Conservation (phyloP, 2,329 filamentous ascomycete genomes). For the Purpureocillium lavendulum region DNA sequence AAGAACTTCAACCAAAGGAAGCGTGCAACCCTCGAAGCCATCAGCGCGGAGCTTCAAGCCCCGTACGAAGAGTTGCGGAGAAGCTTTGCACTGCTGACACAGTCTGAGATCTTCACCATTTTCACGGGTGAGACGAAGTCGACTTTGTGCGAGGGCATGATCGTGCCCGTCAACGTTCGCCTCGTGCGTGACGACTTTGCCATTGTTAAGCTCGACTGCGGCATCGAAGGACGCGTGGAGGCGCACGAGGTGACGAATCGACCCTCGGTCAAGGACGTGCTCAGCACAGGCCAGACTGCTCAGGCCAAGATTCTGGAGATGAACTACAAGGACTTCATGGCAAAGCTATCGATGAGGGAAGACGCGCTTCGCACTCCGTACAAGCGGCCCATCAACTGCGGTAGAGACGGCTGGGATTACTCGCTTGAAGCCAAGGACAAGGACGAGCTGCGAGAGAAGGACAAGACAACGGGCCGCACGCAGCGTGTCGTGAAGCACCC, state of each 20-base stretch:
- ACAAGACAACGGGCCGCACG: conserved; percentile 73
- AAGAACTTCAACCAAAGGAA: conserved; percentile 90
- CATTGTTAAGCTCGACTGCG: conserved; percentile 88
- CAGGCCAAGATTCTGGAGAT: conserved; percentile 83
- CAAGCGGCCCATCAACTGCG: conserved; percentile 60
- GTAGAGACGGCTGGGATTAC: conserved; percentile 80
- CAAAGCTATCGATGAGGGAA: conserved; percentile 78
- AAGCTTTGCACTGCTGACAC: conserved; percentile 60
- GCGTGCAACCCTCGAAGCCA: conserved; percentile 90
- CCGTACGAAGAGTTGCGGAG: conserved; percentile 92
- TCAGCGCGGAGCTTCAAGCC: conserved; percentile 83
- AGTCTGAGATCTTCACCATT: conserved; percentile 89
- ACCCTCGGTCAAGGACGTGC: conserved; percentile 62
- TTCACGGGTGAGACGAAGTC: conserved; percentile 88
- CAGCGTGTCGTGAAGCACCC: conserved; percentile 97
- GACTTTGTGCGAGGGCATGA: conserved; percentile 81
- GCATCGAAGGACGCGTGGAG: conserved; percentile 82
- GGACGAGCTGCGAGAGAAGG: conserved; percentile 78
- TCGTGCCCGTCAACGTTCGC: conserved; percentile 81
- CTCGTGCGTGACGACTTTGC: conserved; percentile 88
- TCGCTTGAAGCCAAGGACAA: conserved; percentile 71
- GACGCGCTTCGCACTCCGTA: conserved; percentile 69
- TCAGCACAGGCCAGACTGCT: conserved; percentile 72
- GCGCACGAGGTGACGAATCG: conserved; percentile 73
- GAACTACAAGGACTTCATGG: conserved; percentile 77